phyloP scores from a whole-genome alignment of 2,329 filamentous ascomycete genomes.

The Huntiella savannae region DNA sequence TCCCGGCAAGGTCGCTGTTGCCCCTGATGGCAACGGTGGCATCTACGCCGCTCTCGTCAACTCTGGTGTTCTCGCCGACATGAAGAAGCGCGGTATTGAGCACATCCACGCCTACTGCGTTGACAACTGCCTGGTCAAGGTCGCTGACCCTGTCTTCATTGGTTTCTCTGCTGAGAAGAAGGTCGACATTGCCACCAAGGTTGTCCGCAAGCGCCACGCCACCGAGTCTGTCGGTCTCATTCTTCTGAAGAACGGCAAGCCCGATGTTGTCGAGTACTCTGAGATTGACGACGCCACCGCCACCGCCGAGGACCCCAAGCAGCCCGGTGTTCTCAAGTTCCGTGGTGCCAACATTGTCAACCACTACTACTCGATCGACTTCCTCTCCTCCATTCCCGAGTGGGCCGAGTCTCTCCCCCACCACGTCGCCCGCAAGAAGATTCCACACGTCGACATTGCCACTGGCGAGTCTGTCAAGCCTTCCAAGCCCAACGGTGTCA shows the following conservation, averaged over 20 bases:
- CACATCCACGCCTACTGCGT: conserved; percentile 97
- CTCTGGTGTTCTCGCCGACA: conserved; percentile 65
- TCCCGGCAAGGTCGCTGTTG: conserved; percentile 82
- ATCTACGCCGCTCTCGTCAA: conserved; percentile 81
- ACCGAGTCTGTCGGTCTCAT: conserved; percentile 93
- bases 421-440: conserved; percentile 97
- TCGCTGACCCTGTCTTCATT: conserved; percentile 91
- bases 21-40: conserved; percentile 91
- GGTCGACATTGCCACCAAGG: conserved; percentile 94
- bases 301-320: conserved; percentile 67
- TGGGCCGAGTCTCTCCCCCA: conserved; percentile 80
- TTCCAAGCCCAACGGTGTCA: conserved; percentile 91
- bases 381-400: conserved; percentile 74
- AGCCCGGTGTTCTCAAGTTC: conserved; percentile 74
- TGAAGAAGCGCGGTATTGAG: conserved; percentile 73
- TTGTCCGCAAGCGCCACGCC: conserved; percentile 94
- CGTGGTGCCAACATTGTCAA: conserved; percentile 98
- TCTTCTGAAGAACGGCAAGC: conserved; percentile 83
- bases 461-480: conserved; percentile 72
- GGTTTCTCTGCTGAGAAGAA: conserved; percentile 76
- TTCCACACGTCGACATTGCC: conserved; percentile 61
- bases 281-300: conserved; percentile 85
- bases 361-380: conserved; percentile 94
- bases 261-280: conserved; percentile 95
- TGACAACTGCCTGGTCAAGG: conserved; percentile 96